phyloP scores from a whole-genome alignment of 352 stramenopile species.

The Thraustotheca clavata region DNA sequence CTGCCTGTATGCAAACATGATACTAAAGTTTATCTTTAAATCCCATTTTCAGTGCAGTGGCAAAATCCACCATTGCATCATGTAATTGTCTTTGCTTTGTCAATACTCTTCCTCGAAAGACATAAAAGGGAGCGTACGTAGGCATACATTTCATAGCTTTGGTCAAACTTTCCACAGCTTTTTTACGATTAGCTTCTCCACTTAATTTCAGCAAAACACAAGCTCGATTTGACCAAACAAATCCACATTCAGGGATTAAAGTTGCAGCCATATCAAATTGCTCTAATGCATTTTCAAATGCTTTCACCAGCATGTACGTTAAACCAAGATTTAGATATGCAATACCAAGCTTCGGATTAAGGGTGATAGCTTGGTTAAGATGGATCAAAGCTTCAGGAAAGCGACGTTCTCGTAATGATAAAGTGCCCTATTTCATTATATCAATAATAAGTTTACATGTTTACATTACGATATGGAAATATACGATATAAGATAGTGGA shows the following conservation, averaged over 20 bases:
- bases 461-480: constrained; percentile 36
- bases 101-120: constrained; percentile 55
- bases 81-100: constrained; percentile 63
- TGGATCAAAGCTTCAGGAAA: constrained; percentile 29
- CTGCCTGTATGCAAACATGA: background rate
- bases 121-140: constrained; percentile 58
- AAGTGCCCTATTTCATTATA: constrained; percentile 28
- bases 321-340: constrained; percentile 55
- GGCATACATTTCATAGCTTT: constrained; percentile 59
- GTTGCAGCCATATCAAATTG: constrained; percentile 47
- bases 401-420: constrained; percentile 34
- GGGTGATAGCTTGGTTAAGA: constrained; percentile 37
- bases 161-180: constrained; percentile 46
- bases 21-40: constrained; percentile 63
- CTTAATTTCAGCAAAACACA: constrained; percentile 36
- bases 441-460: background rate
- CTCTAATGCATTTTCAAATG: constrained; percentile 27
- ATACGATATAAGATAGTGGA: constrained; percentile 37
- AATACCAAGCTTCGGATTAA: constrained; percentile 44
- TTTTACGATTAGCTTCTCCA: constrained; percentile 25
- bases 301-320: constrained; percentile 31
- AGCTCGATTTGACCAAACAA: constrained; percentile 58
- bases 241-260: constrained; percentile 48
- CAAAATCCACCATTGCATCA: constrained; percentile 76
- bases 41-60: constrained; percentile 54